Conservation (phyloP, 1,284 basidiomycete genomes). For the Moniliella sp. region DNA sequence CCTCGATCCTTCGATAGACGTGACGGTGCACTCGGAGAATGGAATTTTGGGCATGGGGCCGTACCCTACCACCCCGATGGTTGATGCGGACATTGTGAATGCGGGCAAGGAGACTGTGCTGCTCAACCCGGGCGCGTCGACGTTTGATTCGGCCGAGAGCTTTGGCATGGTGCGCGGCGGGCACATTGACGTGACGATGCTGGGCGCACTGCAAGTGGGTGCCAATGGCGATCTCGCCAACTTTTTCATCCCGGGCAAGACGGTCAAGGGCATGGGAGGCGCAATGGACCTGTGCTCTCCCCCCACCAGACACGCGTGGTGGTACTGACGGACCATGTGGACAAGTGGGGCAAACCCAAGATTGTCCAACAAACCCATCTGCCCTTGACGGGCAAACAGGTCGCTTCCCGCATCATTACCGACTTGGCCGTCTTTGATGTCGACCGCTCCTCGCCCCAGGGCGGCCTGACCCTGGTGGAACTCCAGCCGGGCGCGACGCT, state of each 20-base stretch:
- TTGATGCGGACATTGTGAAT: conserved; percentile 85
- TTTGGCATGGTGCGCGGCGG: conserved; percentile 5
- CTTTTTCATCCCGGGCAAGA: conserved; percentile 2
- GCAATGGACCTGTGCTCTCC: conserved; percentile 3
- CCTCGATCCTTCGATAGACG: conserved; percentile 37
- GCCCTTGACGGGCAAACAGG: conserved; percentile 4
- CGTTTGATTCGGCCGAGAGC: conserved; percentile 3
- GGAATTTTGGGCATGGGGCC: conserved; percentile 81
- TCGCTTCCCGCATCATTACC: conserved; percentile 3
- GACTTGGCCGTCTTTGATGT: conserved; percentile 4
- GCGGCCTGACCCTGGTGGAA: conserved; percentile 2
- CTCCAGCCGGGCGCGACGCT: conserved; percentile 58
- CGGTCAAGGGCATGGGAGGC: conserved; percentile 4
- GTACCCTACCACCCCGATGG: conserved; percentile 61
- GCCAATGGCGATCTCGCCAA: conserved; percentile 3
- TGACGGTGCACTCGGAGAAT: conserved; percentile 86
- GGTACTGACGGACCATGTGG: conserved; percentile 3
- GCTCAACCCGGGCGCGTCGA: conserved; percentile 3
- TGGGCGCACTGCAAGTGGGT: conserved; percentile 2
- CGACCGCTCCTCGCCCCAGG: not conserved
- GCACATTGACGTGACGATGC: conserved; percentile 3
- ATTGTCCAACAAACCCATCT: conserved; percentile 2
- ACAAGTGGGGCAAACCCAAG: conserved; percentile 3
- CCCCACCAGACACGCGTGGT: conserved; percentile 2
- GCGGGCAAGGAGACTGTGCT: conserved; percentile 17